phyloP scores from a whole-genome alignment of 257 asterid species.

The Lantana camara region DNA sequence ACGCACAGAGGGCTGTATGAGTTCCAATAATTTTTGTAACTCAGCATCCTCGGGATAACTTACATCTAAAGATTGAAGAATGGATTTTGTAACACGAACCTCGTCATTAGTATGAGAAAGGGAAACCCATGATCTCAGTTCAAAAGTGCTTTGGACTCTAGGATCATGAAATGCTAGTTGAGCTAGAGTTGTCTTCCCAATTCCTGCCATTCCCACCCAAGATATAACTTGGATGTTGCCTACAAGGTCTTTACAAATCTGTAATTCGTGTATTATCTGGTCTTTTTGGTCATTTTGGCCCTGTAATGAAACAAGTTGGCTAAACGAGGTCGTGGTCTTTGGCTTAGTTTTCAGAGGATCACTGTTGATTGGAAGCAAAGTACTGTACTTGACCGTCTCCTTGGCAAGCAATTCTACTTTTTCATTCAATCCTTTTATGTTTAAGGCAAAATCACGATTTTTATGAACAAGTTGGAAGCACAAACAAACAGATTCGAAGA shows the following conservation, averaged over 20 bases:
- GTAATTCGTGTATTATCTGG: background rate
- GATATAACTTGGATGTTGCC: background rate
- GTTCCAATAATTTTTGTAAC: background rate
- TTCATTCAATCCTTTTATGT: background rate
- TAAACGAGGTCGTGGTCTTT: background rate
- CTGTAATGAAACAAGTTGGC: background rate
- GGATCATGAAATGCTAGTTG: constrained; percentile 6
- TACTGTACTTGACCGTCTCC: background rate
- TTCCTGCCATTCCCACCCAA: constrained; percentile 10
- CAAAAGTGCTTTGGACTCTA: background rate
- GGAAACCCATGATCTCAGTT: background rate
- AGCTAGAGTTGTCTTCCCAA: constrained; percentile 16
- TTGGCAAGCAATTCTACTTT: background rate
- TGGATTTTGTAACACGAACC: background rate
- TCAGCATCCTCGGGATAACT: background rate
- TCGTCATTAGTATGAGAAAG: background rate
- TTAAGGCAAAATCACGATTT: background rate
- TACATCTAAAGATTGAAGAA: background rate
- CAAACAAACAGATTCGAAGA: background rate
- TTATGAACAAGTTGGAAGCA: background rate
- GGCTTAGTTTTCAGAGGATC: background rate
- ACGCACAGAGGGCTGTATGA: background rate
- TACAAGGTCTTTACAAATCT: background rate
- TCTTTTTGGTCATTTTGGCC: background rate
- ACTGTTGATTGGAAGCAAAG: background rate